Evolutionary conservation across 768 basidiomycete genomes (phyloP), one percentile per base, ranked within the genome.

Genomic region (Boletellus ananiceps): DNA sequence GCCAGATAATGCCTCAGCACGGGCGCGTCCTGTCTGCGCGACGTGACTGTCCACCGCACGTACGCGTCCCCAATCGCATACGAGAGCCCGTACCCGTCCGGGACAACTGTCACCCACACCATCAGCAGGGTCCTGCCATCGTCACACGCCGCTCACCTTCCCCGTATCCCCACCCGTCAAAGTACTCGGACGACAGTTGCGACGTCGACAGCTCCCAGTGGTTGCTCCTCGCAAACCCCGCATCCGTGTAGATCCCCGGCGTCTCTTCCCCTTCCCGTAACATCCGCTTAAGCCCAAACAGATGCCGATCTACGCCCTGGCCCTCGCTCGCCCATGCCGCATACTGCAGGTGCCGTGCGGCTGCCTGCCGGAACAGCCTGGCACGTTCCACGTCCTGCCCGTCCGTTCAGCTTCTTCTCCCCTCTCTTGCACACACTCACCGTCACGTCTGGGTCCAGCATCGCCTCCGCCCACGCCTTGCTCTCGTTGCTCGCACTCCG

Each of bases 161-260:
- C 8, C 93, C 93, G 63, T 97, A 97, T 13, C 95, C 96, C 95
- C 95, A 98, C 18, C 93, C 93, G 58, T 94, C 90, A 31, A 99
- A 73, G 66, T 78, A 93, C 44, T 74, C 75, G 38, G 82, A 85
- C 43, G 84, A 86, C 49, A 98, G 71, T 68, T 96, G 90, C 54
- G 84, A 87, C 16, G 96, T 99, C 35, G 85, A 89, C 57, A 98
- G 71, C 69, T 95, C 88, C 96, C 96, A 99, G 66, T 95, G 88
- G 53, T 67, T 81, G 38, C 85, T 88, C 65, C 75, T 76, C 7
- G 72, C 59, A 61, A 77, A 95, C 8, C 86, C 82, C 46, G 70
- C 68, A 60, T 97, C 93, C 41, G 62, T 76, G 72, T 90, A 94
- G 3, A 96, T 72, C 53, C 69, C 80, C 1, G 90, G 94, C 32